A percentile compares a stretch with the other conserved stretches of the same genome.
Conservation (phyloP, 2,329 filamentous ascomycete species). For the Phyllosticta capitalensis region DNA sequence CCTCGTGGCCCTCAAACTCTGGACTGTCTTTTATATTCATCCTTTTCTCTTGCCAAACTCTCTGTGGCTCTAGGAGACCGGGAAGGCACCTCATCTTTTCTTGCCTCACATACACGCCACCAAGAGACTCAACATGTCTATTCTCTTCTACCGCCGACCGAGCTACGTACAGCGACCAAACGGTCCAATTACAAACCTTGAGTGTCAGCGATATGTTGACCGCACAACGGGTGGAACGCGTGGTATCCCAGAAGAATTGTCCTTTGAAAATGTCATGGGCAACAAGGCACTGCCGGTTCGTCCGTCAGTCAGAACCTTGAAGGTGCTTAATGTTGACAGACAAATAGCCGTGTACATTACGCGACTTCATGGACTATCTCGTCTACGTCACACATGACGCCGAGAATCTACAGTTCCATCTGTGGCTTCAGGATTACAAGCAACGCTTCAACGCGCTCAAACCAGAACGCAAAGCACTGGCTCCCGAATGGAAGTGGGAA, state of each 20-base stretch:
- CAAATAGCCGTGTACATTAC: conserved; percentile 62
- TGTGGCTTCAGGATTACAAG: conserved; percentile 52
- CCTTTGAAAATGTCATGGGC: conserved; percentile 65
- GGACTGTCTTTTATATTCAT: background rate
- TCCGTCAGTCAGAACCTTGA: conserved; percentile 13
- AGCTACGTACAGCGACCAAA: conserved; percentile 8
- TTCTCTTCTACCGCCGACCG: conserved; percentile 14
- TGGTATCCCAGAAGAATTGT: conserved; percentile 62
- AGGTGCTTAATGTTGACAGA: background rate
- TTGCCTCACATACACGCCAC: background rate
- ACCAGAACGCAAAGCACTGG: conserved; percentile 46
- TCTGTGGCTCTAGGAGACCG: background rate
- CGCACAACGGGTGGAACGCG: conserved; percentile 7
- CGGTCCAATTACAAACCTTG: conserved; percentile 10
- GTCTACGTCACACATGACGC: conserved; percentile 69
- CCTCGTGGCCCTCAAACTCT: background rate
- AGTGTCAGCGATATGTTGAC: conserved; percentile 13
- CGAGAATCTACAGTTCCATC: conserved; percentile 64
- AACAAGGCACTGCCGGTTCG: conserved; percentile 68
- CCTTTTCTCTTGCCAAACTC: background rate
- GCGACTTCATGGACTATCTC: conserved; percentile 80
- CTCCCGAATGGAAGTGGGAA: conserved; percentile 58
- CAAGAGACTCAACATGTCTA: conserved; percentile 10
- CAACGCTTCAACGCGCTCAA: conserved; percentile 47
- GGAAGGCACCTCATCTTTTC: background rate